phyloP scores from a whole-genome alignment of 2,329 filamentous ascomycete genomes.

The Chaetomiaceae sp. region DNA sequence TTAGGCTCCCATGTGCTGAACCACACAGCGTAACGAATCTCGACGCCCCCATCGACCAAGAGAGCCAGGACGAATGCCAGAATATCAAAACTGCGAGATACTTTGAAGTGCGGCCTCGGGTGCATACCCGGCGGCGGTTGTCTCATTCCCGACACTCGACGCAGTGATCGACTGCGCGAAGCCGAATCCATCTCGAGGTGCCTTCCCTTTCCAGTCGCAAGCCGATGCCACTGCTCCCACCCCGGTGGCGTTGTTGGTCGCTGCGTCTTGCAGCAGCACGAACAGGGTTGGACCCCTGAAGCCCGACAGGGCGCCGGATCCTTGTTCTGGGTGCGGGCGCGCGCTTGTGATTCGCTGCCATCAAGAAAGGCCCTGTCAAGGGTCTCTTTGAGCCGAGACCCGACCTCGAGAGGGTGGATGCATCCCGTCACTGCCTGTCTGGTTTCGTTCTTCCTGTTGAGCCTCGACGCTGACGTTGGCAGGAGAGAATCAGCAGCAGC shows the following conservation, averaged over 20 bases:
- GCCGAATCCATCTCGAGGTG: too few relatives aligned
- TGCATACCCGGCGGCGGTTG: too few relatives aligned
- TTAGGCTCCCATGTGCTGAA: too few relatives aligned
- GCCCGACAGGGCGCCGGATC: constrained; percentile 6
- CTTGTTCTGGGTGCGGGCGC: background rate
- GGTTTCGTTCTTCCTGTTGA: too few relatives aligned
- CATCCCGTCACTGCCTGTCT: too few relatives aligned
- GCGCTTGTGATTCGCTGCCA: background rate
- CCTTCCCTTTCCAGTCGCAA: background rate
- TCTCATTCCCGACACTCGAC: too few relatives aligned
- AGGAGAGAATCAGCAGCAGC: background rate
- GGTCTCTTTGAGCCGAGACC: background rate
- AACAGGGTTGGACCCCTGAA: constrained; percentile 13
- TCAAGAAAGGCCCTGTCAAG: background rate
- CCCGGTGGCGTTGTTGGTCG: constrained; percentile 7
- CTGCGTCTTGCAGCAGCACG: background rate
- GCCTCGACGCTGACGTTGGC: background rate
- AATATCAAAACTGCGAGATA: too few relatives aligned
- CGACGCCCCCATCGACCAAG: too few relatives aligned
- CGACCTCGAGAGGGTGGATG: background rate
- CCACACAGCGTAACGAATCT: too few relatives aligned
- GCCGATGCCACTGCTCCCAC: background rate
- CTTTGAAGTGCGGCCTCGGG: too few relatives aligned
- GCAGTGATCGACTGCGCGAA: too few relatives aligned
- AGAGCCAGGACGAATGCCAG: too few relatives aligned